Evolutionary conservation across 2,329 filamentous ascomycete species (phyloP), one percentile per base, ranked within the genome.

Genomic region (Diaporthe batatas): DNA sequence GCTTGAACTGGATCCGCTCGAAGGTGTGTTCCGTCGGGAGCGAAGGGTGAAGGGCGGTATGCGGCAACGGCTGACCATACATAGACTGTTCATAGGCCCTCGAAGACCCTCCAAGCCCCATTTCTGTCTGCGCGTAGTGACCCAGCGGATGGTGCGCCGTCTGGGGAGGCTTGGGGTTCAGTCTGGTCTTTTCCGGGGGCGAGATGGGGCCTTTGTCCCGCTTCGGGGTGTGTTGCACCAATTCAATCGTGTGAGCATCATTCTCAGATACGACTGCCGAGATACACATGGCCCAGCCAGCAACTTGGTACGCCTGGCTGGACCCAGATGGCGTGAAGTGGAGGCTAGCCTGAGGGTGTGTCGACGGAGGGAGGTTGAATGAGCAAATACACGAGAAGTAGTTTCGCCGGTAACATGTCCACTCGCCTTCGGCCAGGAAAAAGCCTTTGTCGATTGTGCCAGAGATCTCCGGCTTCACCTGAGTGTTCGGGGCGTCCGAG

Each of bases 1-100:
- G 94, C 81, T 97, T 97, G 88, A 98, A 98, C 78, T 98, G 95
- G 68, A 98, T 96, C 14, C 95, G 91, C 80, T 98, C 95, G 79
- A 97, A 98, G 0, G 87, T 90, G 75, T 90, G 87, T 76, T 91
- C 89, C 8, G 84, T 87, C 6, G 86, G 84, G 21, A 83, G 82
- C 0, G 82, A 79, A 62, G 80, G 78, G 55, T 74, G 73, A 21
- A 73, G 71, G 21, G 73, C 70, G 25, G 70, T 25, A 47, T 74
- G 73, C 73, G 82, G 81, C 62, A 75, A 68, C 72, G 76, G 72
- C 76, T 84, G 82, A 44, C 81, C 79, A 77, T 86, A 84, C 73
- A 73, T 32, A 39, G 68, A 65, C 42, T 86, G 85, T 1, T 86
- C 82, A 75, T 87, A 89, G 47, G 72, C 54, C 36, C 82, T 79